Conservation (phyloP, 2,329 filamentous ascomycete genomes). For the Spiromastix sp. region DNA sequence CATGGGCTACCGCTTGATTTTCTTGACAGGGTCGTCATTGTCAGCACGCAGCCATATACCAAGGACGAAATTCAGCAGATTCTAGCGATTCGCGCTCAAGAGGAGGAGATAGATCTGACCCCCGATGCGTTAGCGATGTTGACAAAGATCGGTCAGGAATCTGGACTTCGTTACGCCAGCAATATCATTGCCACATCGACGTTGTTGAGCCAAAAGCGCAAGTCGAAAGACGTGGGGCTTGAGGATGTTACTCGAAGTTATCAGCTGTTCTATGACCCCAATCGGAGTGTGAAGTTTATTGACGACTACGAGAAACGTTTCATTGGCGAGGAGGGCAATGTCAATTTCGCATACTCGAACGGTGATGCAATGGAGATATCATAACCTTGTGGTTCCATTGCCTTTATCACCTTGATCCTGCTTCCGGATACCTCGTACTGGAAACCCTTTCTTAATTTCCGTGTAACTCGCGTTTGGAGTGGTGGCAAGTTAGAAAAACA, state of each 20-base stretch:
- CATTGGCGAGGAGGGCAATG: slow-evolving; percentile 75
- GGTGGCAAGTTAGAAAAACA: slow-evolving; percentile 1
- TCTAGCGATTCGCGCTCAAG: slow-evolving; percentile 79
- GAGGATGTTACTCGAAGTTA: slow-evolving; percentile 91
- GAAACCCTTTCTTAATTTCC: background rate
- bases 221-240: slow-evolving; percentile 70
- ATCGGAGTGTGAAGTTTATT: slow-evolving; percentile 82
- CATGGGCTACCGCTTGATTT: slow-evolving; percentile 94
- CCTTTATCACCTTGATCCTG: slow-evolving; percentile 5
- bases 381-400: slow-evolving; percentile 23
- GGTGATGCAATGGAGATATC: slow-evolving; percentile 64
- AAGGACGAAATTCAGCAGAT: slow-evolving; percentile 86
- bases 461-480: slow-evolving; percentile 1
- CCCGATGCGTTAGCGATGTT: slow-evolving; percentile 83
- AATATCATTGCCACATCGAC: slow-evolving; percentile 95
- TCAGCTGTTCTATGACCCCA: slow-evolving; percentile 84
- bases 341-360: slow-evolving; percentile 52
- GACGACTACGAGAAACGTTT: slow-evolving; percentile 82
- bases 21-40: slow-evolving; percentile 88
- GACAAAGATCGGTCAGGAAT: slow-evolving; percentile 90
- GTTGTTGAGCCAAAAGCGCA: slow-evolving; percentile 75
- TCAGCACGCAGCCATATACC: slow-evolving; percentile 80
- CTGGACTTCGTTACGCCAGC: slow-evolving; percentile 88
- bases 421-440: background rate
- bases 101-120: slow-evolving; percentile 89